phyloP scores from a whole-genome alignment of 2,329 filamentous ascomycete genomes.

The Bipolaris cookei region DNA sequence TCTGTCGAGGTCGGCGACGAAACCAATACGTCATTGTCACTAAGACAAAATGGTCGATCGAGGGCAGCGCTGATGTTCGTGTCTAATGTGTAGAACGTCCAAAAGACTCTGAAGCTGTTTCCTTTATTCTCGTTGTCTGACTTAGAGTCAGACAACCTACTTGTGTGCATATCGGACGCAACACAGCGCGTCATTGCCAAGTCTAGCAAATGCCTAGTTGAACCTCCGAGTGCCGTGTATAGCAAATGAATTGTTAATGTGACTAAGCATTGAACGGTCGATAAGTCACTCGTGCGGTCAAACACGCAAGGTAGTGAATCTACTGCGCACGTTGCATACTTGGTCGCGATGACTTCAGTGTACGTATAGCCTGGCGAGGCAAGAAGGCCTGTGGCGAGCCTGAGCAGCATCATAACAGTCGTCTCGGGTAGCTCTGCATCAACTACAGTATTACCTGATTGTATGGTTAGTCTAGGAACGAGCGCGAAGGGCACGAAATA shows the following conservation, averaged over 20 bases:
- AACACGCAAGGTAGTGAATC: background rate
- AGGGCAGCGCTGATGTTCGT: conserved; percentile 16
- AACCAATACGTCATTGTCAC: background rate
- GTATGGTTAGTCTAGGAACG: too few species aligned
- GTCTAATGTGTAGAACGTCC: conserved; percentile 18
- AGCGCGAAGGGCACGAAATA: too few species aligned
- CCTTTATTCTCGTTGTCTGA: conserved; percentile 10
- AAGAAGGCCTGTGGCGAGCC: conserved; percentile 14
- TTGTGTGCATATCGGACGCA: conserved; percentile 19
- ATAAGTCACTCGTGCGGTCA: background rate
- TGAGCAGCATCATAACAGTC: conserved; percentile 7
- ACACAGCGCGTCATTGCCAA: conserved; percentile 20
- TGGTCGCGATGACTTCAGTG: conserved; percentile 7
- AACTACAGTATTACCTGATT: too few species aligned
- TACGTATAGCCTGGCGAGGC: conserved; percentile 9
- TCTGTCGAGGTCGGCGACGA: background rate
- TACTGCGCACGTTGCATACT: background rate
- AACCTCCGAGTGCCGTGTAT: conserved; percentile 17
- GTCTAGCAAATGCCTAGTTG: conserved; percentile 21
- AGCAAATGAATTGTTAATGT: conserved; percentile 9
- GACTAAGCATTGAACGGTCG: background rate
- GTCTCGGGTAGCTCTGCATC: conserved; percentile 2
- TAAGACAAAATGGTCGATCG: conserved; percentile 14
- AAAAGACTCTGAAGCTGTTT: conserved; percentile 6
- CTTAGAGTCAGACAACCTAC: conserved; percentile 1